These are phyloP conservation scores for Bolboschoenus planiculmis DNA, from an alignment of 176 grass and related monocot species.

Conservation along the genomic window DNA sequence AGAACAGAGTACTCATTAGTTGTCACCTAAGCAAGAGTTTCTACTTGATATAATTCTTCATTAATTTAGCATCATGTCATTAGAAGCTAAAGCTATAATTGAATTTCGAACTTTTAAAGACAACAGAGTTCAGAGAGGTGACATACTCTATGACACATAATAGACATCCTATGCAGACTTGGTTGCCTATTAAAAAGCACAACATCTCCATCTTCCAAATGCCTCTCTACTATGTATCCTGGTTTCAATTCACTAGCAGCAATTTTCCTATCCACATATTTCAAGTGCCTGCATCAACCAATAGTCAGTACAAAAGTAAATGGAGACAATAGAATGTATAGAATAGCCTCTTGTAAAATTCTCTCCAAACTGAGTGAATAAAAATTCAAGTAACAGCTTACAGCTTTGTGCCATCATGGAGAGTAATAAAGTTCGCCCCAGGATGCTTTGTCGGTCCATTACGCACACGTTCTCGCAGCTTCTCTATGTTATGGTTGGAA, in stretches of 20 bases:
- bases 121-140: conserved; percentile 3
- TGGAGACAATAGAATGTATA: background rate
- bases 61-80: background rate
- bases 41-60: background rate
- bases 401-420: conserved; percentile 52
- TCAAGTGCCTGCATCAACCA: conserved; percentile 62
- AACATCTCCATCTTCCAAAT: conserved; percentile 94
- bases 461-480: conserved; percentile 64
- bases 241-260: conserved; percentile 73
- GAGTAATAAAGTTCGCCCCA: conserved; percentile 72
- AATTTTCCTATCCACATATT: conserved; percentile 65
- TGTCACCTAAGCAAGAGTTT: conserved; percentile 18
- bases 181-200: conserved; percentile 97
- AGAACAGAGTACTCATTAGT: conserved; percentile 20
- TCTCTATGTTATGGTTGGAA: conserved; percentile 78
- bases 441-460: conserved; percentile 94
- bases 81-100: conserved; percentile 1
- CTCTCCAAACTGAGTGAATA: background rate
- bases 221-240: conserved; percentile 84
- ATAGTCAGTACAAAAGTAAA: background rate
- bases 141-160: conserved; percentile 86
- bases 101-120: background rate
- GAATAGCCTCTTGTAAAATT: background rate
- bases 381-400: conserved; percentile 41
- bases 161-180: conserved; percentile 98